These are phyloP conservation scores for Hyaloscypha hepaticicola DNA, from an alignment of 495 filamentous ascomycete genomes.

Conservation along the genomic window DNA sequence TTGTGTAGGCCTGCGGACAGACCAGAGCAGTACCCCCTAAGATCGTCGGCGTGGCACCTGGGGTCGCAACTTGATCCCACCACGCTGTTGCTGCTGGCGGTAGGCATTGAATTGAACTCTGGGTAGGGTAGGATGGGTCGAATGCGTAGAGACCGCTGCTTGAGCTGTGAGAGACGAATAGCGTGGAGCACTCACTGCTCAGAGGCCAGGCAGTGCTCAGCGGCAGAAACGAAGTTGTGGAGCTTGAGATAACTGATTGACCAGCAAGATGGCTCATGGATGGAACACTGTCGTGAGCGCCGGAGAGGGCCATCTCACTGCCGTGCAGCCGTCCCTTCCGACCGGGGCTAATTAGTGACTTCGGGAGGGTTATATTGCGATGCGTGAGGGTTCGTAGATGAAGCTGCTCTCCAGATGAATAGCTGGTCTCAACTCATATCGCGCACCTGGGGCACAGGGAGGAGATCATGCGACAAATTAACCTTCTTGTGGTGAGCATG, in stretches of 20 bases:
- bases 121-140: background rate
- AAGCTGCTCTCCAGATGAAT: background rate
- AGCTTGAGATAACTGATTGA: constrained; percentile 2
- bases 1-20: constrained; percentile 36
- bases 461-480: background rate
- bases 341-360: background rate
- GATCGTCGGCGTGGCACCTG: constrained; percentile 16
- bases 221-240: constrained; percentile 11
- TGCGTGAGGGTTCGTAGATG: background rate
- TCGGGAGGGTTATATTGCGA: background rate
- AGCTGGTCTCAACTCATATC: background rate
- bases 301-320: constrained; percentile 2
- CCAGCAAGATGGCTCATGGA: background rate
- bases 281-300: background rate
- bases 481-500: background rate
- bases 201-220: constrained; percentile 10
- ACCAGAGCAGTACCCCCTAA: constrained; percentile 24
- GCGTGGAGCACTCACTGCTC: background rate
- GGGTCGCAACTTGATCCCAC: constrained; percentile 27
- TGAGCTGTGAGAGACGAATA: background rate
- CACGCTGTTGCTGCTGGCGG: constrained; percentile 34
- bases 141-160: constrained; percentile 1
- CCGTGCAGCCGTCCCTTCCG: background rate
- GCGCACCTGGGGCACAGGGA: background rate
- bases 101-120: constrained; percentile 18